These are phyloP conservation scores for Haplosporangium gracile DNA, from an alignment of 192 early-diverging fungal species.

Conservation along the genomic window DNA sequence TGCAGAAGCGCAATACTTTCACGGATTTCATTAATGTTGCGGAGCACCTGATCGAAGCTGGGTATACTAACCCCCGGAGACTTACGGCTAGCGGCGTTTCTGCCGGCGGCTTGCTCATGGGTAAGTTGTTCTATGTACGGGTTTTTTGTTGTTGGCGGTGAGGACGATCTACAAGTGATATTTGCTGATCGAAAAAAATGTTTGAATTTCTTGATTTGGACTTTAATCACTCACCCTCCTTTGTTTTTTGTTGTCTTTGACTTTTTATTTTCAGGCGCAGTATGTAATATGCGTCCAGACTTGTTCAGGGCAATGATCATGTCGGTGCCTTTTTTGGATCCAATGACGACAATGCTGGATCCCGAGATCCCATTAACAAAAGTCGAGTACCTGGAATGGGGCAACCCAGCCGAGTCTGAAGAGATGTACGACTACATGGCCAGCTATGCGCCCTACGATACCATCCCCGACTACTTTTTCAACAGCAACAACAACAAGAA, in stretches of 20 bases:
- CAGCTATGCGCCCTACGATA: slow-evolving; percentile 80
- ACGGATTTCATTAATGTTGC: slow-evolving; percentile 78
- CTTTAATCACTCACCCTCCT: background rate
- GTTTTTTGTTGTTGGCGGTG: background rate
- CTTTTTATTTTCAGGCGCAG: slow-evolving; percentile 18
- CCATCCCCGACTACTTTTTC: slow-evolving; percentile 54
- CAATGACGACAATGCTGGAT: slow-evolving; percentile 87
- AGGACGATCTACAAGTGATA: background rate
- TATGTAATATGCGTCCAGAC: slow-evolving; percentile 68
- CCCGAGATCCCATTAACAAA: slow-evolving; percentile 77
- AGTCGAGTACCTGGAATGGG: slow-evolving; percentile 85
- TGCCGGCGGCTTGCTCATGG: slow-evolving; percentile 84
- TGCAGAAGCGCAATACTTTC: slow-evolving; percentile 80
- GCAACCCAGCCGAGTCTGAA: slow-evolving; percentile 69
- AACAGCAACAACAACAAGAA: background rate
- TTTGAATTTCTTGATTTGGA: background rate
- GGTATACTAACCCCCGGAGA: slow-evolving; percentile 64
- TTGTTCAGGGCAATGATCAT: slow-evolving; percentile 82
- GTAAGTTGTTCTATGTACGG: slow-evolving; percentile 23
- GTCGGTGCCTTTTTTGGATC: slow-evolving; percentile 89
- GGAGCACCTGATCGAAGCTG: slow-evolving; percentile 71
- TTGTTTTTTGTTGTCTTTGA: background rate
- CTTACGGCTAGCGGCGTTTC: slow-evolving; percentile 80
- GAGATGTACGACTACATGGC: slow-evolving; percentile 69
- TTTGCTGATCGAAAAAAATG: background rate